Percentiles rank a stretch among this genome's conserved stretches.
These are phyloP conservation scores for Cinchona pubescens DNA, from an alignment of 257 asterid genomes.

Conservation along the genomic window DNA sequence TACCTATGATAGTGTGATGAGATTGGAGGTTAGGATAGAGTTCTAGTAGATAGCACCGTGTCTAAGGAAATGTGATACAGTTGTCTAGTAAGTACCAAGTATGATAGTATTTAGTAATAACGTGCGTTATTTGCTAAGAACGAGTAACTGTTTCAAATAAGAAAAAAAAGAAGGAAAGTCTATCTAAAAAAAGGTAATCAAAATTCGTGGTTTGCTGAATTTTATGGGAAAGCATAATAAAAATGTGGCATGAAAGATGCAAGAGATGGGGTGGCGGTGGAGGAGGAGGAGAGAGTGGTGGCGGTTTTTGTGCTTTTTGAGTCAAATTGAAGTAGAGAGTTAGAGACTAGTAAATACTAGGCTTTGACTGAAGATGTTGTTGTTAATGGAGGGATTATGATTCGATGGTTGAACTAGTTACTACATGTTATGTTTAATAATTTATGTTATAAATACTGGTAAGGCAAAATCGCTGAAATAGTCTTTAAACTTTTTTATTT, in stretches of 20 bases:
- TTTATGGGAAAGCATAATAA: background rate
- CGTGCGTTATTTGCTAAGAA: background rate
- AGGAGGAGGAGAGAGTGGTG: background rate
- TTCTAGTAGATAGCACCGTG: no score
- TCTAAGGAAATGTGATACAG: constrained; percentile 24
- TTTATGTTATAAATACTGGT: no score
- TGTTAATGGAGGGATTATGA: background rate
- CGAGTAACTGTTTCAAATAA: background rate
- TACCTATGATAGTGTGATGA: constrained; percentile 7
- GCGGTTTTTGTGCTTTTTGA: background rate
- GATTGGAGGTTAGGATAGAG: constrained; percentile 21
- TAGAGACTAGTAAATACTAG: background rate
- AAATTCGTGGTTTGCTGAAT: background rate
- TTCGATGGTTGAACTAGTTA: no score
- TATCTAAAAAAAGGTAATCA: background rate
- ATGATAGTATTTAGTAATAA: background rate
- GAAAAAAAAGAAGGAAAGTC: background rate
- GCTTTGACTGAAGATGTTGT: constrained; percentile 7
- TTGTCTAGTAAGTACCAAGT: no score
- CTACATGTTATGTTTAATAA: no score
- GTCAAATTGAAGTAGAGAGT: background rate
- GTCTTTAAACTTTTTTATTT: no score
- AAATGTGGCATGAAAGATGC: constrained; percentile 17
- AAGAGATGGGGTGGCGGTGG: background rate
- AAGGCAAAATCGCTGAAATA: no score